Conservation (phyloP, 1,284 basidiomycete genomes). For the Tausonia pullulans region DNA sequence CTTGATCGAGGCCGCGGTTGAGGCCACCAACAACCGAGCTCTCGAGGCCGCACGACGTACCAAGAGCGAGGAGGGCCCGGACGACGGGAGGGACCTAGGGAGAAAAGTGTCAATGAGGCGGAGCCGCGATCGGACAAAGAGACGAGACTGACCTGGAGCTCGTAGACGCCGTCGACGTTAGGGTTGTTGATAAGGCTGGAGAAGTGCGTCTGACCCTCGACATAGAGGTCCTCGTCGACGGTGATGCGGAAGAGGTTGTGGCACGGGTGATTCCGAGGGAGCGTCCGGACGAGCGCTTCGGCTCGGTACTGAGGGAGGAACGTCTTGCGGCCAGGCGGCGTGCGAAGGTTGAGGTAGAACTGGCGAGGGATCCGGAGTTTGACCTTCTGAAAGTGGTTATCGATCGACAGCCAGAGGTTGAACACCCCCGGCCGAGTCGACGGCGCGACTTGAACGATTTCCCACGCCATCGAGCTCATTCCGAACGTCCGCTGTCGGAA, state of each 20-base stretch:
- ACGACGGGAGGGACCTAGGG: constrained; percentile 68
- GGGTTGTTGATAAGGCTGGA: constrained; percentile 86
- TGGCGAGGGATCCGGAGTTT: constrained; percentile 77
- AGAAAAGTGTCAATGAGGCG: neutral
- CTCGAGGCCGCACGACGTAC: constrained; percentile 65
- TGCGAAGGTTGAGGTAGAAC: constrained; percentile 86
- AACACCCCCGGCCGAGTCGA: constrained; percentile 72
- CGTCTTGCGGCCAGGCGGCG: constrained; percentile 45
- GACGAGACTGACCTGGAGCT: constrained; percentile 57
- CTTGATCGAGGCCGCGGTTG: constrained; percentile 69
- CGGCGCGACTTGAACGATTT: constrained; percentile 79
- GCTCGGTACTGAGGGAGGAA: constrained; percentile 61
- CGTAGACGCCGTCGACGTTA: constrained; percentile 90
- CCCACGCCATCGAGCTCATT: constrained; percentile 69
- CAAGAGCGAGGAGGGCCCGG: constrained; percentile 73
- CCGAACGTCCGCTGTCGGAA: constrained; percentile 57
- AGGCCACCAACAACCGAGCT: constrained; percentile 56
- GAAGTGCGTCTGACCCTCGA: constrained; percentile 80
- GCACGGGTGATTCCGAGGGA: constrained; percentile 70
- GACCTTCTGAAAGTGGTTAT: constrained; percentile 64
- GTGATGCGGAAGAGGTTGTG: constrained; percentile 72
- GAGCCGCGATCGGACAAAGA: neutral
- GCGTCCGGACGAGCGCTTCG: constrained; percentile 61
- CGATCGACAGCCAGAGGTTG: constrained; percentile 78
- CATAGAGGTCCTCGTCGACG: constrained; percentile 73